Evolutionary conservation across 2,329 filamentous ascomycete genomes (phyloP).

Genomic region (Pseudopithomyces maydicus): DNA sequence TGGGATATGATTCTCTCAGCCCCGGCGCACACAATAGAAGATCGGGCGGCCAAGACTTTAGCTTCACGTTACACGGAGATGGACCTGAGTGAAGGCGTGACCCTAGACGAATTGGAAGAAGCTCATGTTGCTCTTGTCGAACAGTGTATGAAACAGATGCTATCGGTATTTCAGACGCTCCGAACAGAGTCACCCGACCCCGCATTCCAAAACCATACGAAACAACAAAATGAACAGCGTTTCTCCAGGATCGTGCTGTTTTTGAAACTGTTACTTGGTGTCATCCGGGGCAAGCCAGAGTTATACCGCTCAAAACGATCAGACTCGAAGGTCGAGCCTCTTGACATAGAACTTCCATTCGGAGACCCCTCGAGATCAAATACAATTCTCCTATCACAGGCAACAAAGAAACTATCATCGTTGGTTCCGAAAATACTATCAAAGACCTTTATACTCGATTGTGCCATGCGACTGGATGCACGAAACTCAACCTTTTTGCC

Average conservation of each 20-base stretch:
- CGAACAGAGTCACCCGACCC: conserved; percentile 12
- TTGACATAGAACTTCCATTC: conserved; percentile 56
- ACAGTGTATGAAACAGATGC: conserved; percentile 71
- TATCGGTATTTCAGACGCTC: conserved; percentile 24
- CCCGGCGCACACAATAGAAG: conserved; percentile 68
- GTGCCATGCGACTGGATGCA: conserved; percentile 72
- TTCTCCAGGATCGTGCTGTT: conserved; percentile 43
- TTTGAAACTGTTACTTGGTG: conserved; percentile 36
- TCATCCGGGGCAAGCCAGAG: conserved; percentile 37
- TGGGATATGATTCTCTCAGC: conserved; percentile 81
- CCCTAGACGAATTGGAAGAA: conserved; percentile 55
- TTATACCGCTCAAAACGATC: conserved; percentile 36
- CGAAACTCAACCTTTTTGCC: conserved; percentile 75
- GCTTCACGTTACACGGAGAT: conserved; percentile 73
- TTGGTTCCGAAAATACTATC: conserved; percentile 74
- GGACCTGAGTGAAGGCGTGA: conserved; percentile 43
- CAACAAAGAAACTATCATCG: conserved; percentile 64
- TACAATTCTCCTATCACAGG: conserved; percentile 71
- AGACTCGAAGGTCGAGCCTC: conserved; percentile 41
- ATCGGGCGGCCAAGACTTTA: conserved; percentile 70
- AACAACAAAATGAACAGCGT: conserved; percentile 25
- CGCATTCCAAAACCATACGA: conserved; percentile 29
- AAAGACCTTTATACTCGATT: conserved; percentile 71
- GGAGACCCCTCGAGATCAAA: conserved; percentile 71
- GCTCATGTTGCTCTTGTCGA: conserved; percentile 74